Evolutionary conservation across 179 eudicot genomes (phyloP).

Genomic region (Corrigiola litoralis): DNA sequence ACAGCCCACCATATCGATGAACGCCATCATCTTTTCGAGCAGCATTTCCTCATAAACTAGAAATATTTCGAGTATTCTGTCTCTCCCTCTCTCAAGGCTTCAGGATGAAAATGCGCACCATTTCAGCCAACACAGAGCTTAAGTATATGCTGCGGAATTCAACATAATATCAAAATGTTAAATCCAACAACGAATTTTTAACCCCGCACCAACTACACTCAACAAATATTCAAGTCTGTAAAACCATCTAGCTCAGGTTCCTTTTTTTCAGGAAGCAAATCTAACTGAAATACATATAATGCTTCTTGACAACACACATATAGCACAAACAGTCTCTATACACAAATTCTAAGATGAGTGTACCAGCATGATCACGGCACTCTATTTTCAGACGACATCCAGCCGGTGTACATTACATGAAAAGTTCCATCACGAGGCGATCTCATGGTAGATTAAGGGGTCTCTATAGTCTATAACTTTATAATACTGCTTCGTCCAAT

Average conservation of each 20-base stretch:
- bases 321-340: too few relatives aligned
- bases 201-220: neutral
- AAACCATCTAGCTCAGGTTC: too few relatives aligned
- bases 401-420: too few relatives aligned
- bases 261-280: too few relatives aligned
- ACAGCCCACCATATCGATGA: neutral
- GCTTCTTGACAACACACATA: too few relatives aligned
- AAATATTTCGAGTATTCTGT: neutral
- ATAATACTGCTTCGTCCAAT: neutral
- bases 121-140: neutral
- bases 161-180: neutral
- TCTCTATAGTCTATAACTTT: neutral
- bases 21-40: neutral
- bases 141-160: neutral
- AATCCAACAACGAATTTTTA: neutral
- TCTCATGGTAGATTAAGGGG: neutral
- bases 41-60: constrained; percentile 1
- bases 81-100: neutral
- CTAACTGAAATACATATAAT: too few relatives aligned
- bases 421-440: too few relatives aligned
- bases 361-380: too few relatives aligned
- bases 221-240: neutral
- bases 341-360: too few relatives aligned
- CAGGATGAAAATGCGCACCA: neutral
- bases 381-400: too few relatives aligned